A percentile compares a stretch with the other conserved stretches of the same genome.
phyloP scores from a whole-genome alignment of 2,329 filamentous ascomycete genomes.

The Xylaria multiplex region DNA sequence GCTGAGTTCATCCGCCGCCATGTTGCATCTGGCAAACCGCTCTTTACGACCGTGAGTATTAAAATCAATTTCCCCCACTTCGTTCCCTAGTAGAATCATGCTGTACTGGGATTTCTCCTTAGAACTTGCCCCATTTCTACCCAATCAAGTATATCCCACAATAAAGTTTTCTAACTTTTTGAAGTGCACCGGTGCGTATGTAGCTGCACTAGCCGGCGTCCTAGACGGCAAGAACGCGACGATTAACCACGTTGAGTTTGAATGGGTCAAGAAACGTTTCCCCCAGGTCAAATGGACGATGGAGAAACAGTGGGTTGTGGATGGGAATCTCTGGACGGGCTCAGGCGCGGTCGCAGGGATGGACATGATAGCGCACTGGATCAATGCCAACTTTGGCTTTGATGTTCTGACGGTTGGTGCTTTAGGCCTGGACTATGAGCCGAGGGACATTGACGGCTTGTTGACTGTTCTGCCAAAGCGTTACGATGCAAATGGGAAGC shows the following conservation, averaged over 20 bases:
- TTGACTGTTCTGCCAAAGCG: constrained; percentile 30
- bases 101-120: neutral
- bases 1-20: constrained; percentile 33
- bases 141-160: neutral
- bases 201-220: constrained; percentile 26
- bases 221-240: constrained; percentile 32
- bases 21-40: constrained; percentile 26
- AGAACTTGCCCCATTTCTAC: neutral
- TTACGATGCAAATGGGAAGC: constrained; percentile 24
- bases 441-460: constrained; percentile 26
- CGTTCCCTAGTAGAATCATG: neutral
- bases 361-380: constrained; percentile 32
- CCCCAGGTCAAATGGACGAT: constrained; percentile 29
- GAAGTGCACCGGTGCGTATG: constrained; percentile 27
- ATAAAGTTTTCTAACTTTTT: neutral
- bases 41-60: constrained; percentile 26
- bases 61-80: neutral
- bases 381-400: constrained; percentile 22
- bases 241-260: constrained; percentile 24
- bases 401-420: constrained; percentile 25
- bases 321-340: constrained; percentile 31
- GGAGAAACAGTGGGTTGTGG: constrained; percentile 31
- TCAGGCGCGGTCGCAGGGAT: constrained; percentile 30
- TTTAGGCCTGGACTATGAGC: constrained; percentile 27
- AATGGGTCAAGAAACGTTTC: constrained; percentile 28